phyloP scores from a whole-genome alignment of 2,329 filamentous ascomycete species.

The Phoma sp. region DNA sequence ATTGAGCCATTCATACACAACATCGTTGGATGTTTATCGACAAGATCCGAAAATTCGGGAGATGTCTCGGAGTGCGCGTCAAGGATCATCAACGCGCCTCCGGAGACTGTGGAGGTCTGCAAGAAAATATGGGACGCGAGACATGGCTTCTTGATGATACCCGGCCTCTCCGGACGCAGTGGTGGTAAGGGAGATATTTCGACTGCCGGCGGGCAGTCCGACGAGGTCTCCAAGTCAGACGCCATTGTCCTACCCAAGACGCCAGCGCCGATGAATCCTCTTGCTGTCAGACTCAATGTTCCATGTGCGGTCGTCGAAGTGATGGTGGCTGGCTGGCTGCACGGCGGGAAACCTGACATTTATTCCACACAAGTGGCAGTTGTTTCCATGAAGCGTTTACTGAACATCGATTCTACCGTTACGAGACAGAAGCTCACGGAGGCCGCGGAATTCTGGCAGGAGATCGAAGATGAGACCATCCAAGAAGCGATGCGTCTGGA shows the following conservation, averaged over 20 bases:
- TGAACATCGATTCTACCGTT: slow-evolving; percentile 4
- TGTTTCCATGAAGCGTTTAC: no score
- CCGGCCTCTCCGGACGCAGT: slow-evolving; percentile 7
- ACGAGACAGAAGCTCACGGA: slow-evolving; percentile 19
- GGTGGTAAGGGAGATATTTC: no score
- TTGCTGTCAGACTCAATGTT: slow-evolving; percentile 3
- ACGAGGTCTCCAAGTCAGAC: not conserved
- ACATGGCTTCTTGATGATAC: slow-evolving; percentile 21
- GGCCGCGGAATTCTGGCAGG: slow-evolving; percentile 29
- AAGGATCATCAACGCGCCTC: slow-evolving; percentile 17
- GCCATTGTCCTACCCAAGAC: not conserved
- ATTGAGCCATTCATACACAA: slow-evolving; percentile 31
- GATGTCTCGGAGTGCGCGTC: slow-evolving; percentile 23
- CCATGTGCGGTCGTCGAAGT: slow-evolving; percentile 31
- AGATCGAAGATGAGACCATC: slow-evolving; percentile 28
- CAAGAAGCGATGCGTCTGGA: slow-evolving; percentile 33
- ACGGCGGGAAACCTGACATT: slow-evolving; percentile 18
- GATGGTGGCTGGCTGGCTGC: slow-evolving; percentile 33
- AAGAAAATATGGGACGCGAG: slow-evolving; percentile 32
- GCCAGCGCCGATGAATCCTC: not conserved
- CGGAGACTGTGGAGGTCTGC: slow-evolving; percentile 26
- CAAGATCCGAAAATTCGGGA: slow-evolving; percentile 12
- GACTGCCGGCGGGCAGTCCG: not conserved
- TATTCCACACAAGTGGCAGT: no score
- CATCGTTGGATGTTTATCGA: slow-evolving; percentile 19